Evolutionary conservation across 768 basidiomycete species (phyloP), one percentile per base, ranked within the genome.

Genomic region (Lentinula boryana): DNA sequence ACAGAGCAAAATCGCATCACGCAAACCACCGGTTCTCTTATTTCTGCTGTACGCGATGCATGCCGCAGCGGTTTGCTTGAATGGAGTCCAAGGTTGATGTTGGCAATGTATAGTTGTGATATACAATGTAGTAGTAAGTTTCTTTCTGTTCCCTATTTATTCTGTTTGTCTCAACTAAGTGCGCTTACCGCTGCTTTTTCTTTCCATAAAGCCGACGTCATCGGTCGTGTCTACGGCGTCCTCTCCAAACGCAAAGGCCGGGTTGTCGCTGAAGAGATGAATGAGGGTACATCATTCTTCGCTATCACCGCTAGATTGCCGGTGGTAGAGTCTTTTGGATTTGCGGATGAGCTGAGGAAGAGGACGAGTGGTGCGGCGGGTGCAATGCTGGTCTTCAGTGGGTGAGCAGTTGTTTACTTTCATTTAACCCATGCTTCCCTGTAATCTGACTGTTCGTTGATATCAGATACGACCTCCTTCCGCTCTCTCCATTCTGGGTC

Each of bases 81-180:
- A 72, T 99, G 97, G 97, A 98, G 95, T 1, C 97, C 97, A 13
- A 81, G 97, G 60, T 81, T 99, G 65, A 92, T 95, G 86, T 77
- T 99, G 65, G 97, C 97, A 0, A 98, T 98, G 94, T 99, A 99
- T 72, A 88, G 90, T 12, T 99, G 96, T 72, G 95, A 98, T 68
- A 98, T 99, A 58, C 97, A 98, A 75, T 93, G 95, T 1, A 95
- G 96, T 15, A 93, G 95, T 98, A 70, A 69, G 92, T 80, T 13
- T n/a, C n/a, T n/a, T n/a, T n/a, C n/a, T n/a, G n/a, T 35, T 48
- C 31, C 43, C 59, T 48, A 50, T 35, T 56, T 16, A 62, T 56
- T 65, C 41, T 63, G 36, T 60, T 56, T 56, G 12, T n/a, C 48
- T 44, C 55, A 4, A 51, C 49, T 32, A 38, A 38, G 12, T 27